These are phyloP conservation scores for Botrytis paeoniae DNA, from an alignment of 2,329 filamentous ascomycete species.

Conservation along the genomic window DNA sequence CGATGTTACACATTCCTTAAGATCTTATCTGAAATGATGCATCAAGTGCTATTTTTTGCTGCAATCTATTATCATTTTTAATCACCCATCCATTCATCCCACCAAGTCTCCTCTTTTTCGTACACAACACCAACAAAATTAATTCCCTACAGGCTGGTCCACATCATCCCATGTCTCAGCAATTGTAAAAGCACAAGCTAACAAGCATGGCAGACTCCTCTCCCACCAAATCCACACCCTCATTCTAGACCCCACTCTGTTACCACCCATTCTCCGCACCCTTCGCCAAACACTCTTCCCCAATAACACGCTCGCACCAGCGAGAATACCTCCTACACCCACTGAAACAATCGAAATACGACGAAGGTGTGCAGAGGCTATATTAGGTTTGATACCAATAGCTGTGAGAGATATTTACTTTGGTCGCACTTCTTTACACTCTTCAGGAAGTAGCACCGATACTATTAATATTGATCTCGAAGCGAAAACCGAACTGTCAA, in stretches of 20 bases:
- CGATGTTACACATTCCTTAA: neutral
- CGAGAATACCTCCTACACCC: conserved; percentile 59
- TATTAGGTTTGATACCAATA: conserved; percentile 47
- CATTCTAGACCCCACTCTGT: conserved; percentile 60
- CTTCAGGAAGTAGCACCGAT: neutral
- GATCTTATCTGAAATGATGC: neutral
- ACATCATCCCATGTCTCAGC: neutral
- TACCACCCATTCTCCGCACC: conserved; percentile 66
- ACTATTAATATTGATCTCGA: neutral
- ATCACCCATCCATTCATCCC: neutral
- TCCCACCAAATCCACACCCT: conserved; percentile 55
- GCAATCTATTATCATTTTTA: neutral
- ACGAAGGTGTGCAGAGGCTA: conserved; percentile 61
- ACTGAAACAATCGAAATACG: conserved; percentile 60
- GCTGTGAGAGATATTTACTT: conserved; percentile 39
- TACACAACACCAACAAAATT: neutral
- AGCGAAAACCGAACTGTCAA: conserved; percentile 1
- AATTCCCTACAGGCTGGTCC: neutral
- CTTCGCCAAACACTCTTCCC: conserved; percentile 81
- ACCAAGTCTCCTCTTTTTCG: neutral
- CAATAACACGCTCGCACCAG: conserved; percentile 70
- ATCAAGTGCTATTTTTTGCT: conserved; percentile 1
- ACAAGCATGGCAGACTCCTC: conserved; percentile 40
- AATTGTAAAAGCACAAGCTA: neutral
- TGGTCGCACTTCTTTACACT: conserved; percentile 34